Percentiles rank a stretch among this genome's conserved stretches.
phyloP scores from a whole-genome alignment of 140 eudicot genomes.

The Flaveria floridana region DNA sequence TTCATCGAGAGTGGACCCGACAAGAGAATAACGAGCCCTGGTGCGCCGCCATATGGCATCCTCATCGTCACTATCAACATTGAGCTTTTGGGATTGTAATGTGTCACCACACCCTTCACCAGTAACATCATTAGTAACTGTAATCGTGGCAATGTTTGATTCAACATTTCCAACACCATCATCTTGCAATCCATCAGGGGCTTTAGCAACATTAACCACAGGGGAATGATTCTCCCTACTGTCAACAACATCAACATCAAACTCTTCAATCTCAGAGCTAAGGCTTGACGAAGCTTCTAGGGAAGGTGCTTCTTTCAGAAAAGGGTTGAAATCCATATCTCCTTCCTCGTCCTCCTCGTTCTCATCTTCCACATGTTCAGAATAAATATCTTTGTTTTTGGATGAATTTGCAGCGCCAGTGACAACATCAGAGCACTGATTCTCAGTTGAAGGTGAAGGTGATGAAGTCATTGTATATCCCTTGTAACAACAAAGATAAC shows the following conservation, averaged over 20 bases:
- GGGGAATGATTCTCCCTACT: slow-evolving; percentile 40
- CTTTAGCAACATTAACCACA: slow-evolving; percentile 30
- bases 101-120: slow-evolving; percentile 20
- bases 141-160: slow-evolving; percentile 2
- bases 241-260: slow-evolving; percentile 63
- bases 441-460: slow-evolving; percentile 35
- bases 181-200: slow-evolving; percentile 31
- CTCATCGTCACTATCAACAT: slow-evolving; percentile 53
- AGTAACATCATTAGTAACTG: slow-evolving; percentile 33
- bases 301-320: slow-evolving; percentile 58
- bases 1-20: slow-evolving; percentile 87
- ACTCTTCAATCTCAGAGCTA: slow-evolving; percentile 81
- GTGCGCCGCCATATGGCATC: slow-evolving; percentile 94
- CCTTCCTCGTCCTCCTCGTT: slow-evolving; percentile 90
- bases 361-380: slow-evolving; percentile 46
- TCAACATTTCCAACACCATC: slow-evolving; percentile 36
- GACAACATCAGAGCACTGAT: slow-evolving; percentile 34
- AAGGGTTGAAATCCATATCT: slow-evolving; percentile 91
- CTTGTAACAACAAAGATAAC: slow-evolving; percentile 10
- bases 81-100: slow-evolving; percentile 32
- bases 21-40: slow-evolving; percentile 96
- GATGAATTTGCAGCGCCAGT: slow-evolving; percentile 36
- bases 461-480: slow-evolving; percentile 30
- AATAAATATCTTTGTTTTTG: slow-evolving; percentile 22
- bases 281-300: slow-evolving; percentile 83